Evolutionary conservation across 345 rosid species (phyloP), one percentile per base, ranked within the genome.

Genomic region (Arabidopsis arenosa): DNA sequence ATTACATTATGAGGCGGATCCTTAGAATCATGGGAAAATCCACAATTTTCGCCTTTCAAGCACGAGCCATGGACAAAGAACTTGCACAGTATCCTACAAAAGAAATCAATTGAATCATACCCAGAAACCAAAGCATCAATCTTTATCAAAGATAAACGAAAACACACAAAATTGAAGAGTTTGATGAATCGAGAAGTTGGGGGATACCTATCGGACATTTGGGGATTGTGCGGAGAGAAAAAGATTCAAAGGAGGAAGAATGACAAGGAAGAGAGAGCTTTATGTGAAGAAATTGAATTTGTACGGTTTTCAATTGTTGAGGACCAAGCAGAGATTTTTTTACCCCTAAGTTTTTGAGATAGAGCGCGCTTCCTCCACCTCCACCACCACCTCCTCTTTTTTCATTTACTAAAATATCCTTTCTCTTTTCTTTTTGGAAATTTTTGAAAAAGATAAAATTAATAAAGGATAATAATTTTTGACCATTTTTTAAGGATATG

Each of bases 41-140:
- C 97, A 64, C 99, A 95, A 75, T 90, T 90, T 67, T 87, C 94
- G 64, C 98, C 98, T 85, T 92, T 95, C 49, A 95, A 74, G 66
- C 99, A 95, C 13, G 96, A 91, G 79, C 99, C 96, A 52, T 89
- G 96, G 52, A 90, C 89, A 83, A 89, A 92, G 81, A 89, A 95
- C 85, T 91, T 91, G 82, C 95, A 92, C 26, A 84, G 85, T 32
- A 84, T 76, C 86, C 99, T 89, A 76, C 15, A 49, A 68, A 62
- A 15, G 11, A 33, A 35, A 39, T 3, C 41, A 51, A 12, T 10
- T 6, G 12, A 26, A 49, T 7, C 7, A 4, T 17, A 2, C 47
- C 30, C 26, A 74, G 14, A 75, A 58, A 75, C 21, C 51, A 26
- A 64, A n/a, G 54, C 9, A 13, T 43, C 54, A 41, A 63, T 4